phyloP scores from a whole-genome alignment of 2,329 filamentous ascomycete species.

The Endoconidiophora laricicola region DNA sequence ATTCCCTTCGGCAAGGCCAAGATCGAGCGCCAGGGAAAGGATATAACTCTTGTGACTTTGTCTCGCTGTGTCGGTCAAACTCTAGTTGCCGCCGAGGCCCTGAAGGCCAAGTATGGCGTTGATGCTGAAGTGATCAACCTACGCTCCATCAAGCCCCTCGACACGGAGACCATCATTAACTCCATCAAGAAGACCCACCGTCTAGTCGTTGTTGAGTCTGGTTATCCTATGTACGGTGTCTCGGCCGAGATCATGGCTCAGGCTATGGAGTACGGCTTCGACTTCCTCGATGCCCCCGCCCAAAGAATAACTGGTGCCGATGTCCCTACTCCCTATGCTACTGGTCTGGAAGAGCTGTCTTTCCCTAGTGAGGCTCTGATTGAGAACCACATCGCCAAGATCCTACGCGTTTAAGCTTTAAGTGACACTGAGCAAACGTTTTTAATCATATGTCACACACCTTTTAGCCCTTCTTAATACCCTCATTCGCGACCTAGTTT shows the following conservation, averaged over 20 bases:
- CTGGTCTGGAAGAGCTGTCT: constrained; percentile 81
- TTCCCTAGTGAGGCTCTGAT: constrained; percentile 89
- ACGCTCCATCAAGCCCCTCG: constrained; percentile 89
- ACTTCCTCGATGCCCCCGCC: constrained; percentile 89
- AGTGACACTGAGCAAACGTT: background rate
- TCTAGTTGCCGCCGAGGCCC: constrained; percentile 68
- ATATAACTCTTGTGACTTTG: constrained; percentile 85
- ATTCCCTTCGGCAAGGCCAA: constrained; percentile 97
- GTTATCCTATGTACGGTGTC: constrained; percentile 90
- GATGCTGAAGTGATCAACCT: constrained; percentile 97
- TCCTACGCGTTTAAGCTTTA: constrained; percentile 52
- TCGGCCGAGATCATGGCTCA: constrained; percentile 83
- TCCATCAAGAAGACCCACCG: constrained; percentile 97
- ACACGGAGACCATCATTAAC: constrained; percentile 87
- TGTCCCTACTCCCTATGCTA: constrained; percentile 89
- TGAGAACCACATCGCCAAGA: constrained; percentile 73
- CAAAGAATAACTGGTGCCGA: constrained; percentile 92
- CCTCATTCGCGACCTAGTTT: constrained; percentile 4
- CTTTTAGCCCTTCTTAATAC: constrained; percentile 4
- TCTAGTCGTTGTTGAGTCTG: constrained; percentile 82
- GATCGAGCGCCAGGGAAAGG: constrained; percentile 90
- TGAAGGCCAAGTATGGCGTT: constrained; percentile 93
- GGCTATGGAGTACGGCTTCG: constrained; percentile 94
- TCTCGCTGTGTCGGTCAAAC: constrained; percentile 93
- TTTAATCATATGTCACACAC: background rate